phyloP scores from a whole-genome alignment of 345 rosid species.

The Camelina hispida region DNA sequence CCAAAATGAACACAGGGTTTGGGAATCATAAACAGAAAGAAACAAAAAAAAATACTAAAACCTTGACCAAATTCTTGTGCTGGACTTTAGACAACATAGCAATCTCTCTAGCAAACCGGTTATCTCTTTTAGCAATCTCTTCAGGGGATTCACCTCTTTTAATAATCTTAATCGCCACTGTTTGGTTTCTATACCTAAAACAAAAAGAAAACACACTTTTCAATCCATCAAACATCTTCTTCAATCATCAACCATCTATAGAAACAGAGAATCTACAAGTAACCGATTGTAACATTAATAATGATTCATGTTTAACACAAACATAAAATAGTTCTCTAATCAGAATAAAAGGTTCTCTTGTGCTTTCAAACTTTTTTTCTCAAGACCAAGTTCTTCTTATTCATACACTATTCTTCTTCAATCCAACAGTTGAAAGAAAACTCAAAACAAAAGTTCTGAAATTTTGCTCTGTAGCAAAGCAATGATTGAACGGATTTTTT shows the following conservation, averaged over 20 bases:
- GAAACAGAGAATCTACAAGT: conserved; percentile 25
- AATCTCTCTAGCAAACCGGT: conserved; percentile 83
- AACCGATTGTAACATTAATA: background rate
- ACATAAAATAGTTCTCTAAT: background rate
- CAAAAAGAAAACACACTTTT: conserved; percentile 13
- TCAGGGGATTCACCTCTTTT: conserved; percentile 83
- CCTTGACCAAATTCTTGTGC: conserved; percentile 95
- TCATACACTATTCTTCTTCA: background rate
- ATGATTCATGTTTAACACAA: conserved; percentile 5
- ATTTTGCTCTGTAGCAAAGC: background rate
- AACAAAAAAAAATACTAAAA: conserved; percentile 24
- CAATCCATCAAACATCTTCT: too few relatives aligned
- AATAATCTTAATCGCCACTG: conserved; percentile 83
- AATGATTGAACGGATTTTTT: conserved; percentile 8
- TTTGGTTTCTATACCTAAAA: conserved; percentile 77
- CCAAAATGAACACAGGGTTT: conserved; percentile 24
- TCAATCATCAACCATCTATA: background rate
- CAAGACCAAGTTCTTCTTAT: background rate
- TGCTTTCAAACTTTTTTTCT: background rate
- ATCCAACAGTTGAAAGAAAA: conserved; percentile 2
- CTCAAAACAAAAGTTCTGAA: background rate
- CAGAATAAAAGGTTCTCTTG: background rate
- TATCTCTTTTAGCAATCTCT: conserved; percentile 79
- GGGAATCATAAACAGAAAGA: too few relatives aligned
- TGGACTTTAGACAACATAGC: conserved; percentile 90